Conservation (phyloP, 2,329 filamentous ascomycete species). For the Scedosporium dehoogii region DNA sequence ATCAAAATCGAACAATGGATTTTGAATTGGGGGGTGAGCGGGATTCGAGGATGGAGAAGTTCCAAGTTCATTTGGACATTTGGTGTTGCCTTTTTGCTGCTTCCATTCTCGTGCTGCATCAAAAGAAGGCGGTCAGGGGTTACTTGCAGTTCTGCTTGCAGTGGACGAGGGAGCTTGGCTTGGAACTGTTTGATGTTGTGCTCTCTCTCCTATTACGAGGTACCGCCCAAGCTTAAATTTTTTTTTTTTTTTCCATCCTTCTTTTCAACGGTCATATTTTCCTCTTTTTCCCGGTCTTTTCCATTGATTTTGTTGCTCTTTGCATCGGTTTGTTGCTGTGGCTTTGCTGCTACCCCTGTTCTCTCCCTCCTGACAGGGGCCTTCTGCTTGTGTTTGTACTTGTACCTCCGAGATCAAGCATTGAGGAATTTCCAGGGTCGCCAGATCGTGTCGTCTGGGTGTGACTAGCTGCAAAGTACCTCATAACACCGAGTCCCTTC, state of each 20-base stretch:
- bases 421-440: not conserved
- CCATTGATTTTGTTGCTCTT: not conserved
- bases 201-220: too few species aligned
- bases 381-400: not conserved
- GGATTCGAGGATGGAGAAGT: too few species aligned
- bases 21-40: too few species aligned
- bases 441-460: too few species aligned
- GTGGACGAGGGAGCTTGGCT: not conserved
- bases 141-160: not conserved
- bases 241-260: too few species aligned
- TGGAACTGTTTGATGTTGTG: too few species aligned
- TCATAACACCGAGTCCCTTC: too few species aligned
- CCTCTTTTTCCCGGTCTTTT: not conserved
- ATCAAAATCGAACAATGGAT: not conserved
- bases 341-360: not conserved
- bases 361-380: not conserved
- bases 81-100: not conserved
- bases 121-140: not conserved
- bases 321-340: not conserved
- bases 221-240: too few species aligned
- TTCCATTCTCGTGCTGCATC: not conserved
- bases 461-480: too few species aligned
- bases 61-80: too few species aligned
- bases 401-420: not conserved
- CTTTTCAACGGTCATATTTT: not conserved